Base-by-base conservation (phyloP, 345 rosid genomes). In the Clarkia xantiana region DNA sequence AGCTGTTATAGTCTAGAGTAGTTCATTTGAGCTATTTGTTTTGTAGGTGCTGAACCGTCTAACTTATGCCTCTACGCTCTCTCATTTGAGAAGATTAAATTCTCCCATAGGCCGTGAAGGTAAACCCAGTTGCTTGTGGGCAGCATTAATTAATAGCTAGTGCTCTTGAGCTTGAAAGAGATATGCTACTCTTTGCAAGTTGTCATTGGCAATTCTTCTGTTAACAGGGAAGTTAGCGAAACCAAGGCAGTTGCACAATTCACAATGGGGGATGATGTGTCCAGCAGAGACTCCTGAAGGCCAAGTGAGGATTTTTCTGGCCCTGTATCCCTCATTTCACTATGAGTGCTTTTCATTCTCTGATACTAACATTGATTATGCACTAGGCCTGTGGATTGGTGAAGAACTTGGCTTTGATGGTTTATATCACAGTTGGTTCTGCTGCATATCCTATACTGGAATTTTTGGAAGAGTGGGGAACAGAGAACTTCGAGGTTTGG, bases 241-340 rank as follows among this genome's bases (percentile, higher is more conserved):
- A 65, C 98, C 98, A 16, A 75, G 98, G 65, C 96, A 91, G 62
- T 73, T 91, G 72, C 98, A 91, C 69, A 91, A 91, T 71, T 91
- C 98, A 55, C 98, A 91, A 54, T 91, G 98, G 98, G 98, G 96
- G 61, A 91, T 91, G 96, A 91, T 91, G 98, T 91, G 98, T 68
- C 98, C 98, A 17, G 96, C 98, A 59, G 98, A 86, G 70, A 91
- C 98, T 60, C 98, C 98, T 51, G 98, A 91, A 78, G 98, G 98
- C 65, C 98, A 91, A 76, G 96, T 91, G 63, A 71, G 69, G 36
- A 29, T 29, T 29, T 70, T 10, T 23, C 20, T 55, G 6, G 2
- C 2, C 7, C 18, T 47, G 11, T 13, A 46, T 34, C 14, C 19
- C n/a, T 14, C 14, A 18, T 12, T 42, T 44, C 18, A 44, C 19